These are phyloP conservation scores for Phytophthora pisi DNA, from an alignment of 352 stramenopile species.

Conservation along the genomic window DNA sequence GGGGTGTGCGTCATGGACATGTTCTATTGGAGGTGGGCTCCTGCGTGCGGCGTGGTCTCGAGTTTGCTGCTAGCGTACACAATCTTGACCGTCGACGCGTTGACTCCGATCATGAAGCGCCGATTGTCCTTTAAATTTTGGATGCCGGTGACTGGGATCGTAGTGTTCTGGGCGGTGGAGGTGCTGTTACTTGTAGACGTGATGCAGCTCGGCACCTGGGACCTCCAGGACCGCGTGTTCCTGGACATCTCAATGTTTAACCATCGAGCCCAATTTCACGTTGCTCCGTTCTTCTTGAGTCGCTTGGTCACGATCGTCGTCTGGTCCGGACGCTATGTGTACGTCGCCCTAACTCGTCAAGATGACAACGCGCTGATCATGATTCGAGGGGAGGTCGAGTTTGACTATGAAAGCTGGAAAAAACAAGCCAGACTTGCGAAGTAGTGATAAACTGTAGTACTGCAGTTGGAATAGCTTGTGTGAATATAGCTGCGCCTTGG, in stretches of 20 bases:
- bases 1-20: constrained; percentile 3
- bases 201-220: background rate
- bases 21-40: constrained; percentile 10
- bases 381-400: constrained; percentile 15
- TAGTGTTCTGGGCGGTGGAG: background rate
- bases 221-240: constrained; percentile 20
- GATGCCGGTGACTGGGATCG: background rate
- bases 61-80: background rate
- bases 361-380: constrained; percentile 14
- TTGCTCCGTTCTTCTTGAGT: constrained; percentile 13
- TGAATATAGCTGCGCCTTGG: too few relatives aligned
- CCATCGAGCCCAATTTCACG: constrained; percentile 5
- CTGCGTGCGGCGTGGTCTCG: constrained; percentile 3
- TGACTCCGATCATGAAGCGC: constrained; percentile 16
- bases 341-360: constrained; percentile 6
- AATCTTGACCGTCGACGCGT: constrained; percentile 12
- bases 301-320: constrained; percentile 18
- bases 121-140: constrained; percentile 10
- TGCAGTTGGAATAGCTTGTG: too few relatives aligned
- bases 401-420: constrained; percentile 24
- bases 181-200: constrained; percentile 6
- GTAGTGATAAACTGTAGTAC: background rate
- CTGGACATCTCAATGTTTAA: constrained; percentile 7
- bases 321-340: constrained; percentile 7
- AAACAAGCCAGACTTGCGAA: background rate